Evolutionary conservation across 768 basidiomycete species (phyloP), one percentile per base, ranked within the genome.

Genomic region (Neoboletus brunneissimus): DNA sequence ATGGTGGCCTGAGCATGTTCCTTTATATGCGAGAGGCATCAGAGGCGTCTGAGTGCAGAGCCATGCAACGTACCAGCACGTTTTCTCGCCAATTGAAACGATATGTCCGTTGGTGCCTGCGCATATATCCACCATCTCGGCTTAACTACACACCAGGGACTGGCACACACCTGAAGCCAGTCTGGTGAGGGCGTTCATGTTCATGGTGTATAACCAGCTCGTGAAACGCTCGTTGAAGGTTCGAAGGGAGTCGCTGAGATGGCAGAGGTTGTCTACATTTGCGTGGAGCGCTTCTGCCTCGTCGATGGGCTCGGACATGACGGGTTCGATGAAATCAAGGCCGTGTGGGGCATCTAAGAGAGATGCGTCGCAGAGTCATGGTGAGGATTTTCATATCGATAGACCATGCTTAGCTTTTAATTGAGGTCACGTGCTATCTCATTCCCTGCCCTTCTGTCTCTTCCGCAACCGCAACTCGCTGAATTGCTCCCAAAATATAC

Each of bases 161-260:
- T 1, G 6, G 31, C 7, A 45, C 65, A 12, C 58, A 87, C 92
- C 79, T 94, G 88, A 1, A 83, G 85, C 93, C 93, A 97, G 68
- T 97, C 94, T 0, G n/a, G 93, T 94, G 54, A 96, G 80, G 3
- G 92, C 86, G 67, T 95, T 94, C 92, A 98, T 96, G 67, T 91
- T 88, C 84, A 95, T 87, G 23, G 87, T 84, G 68, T 94, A 95
- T 13, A 96, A 73, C 82, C 86, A 95, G 67, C 90, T 93, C 15
- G 94, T 89, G 66, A 98, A 96, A 15, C 86, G 84, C 72, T 98
- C 94, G 69, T 97, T 97, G 78, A 96, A 96, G 5, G 84, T 86
- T 15, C 83, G 81, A 50, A 98, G 79, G 20, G 90, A 86, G 45
- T 86, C 78, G 70, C 87, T 85, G 59, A 98, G 81, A 25, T 78